Evolutionary conservation across 306 rosid species (phyloP).

Genomic region (Myrica gale): DNA sequence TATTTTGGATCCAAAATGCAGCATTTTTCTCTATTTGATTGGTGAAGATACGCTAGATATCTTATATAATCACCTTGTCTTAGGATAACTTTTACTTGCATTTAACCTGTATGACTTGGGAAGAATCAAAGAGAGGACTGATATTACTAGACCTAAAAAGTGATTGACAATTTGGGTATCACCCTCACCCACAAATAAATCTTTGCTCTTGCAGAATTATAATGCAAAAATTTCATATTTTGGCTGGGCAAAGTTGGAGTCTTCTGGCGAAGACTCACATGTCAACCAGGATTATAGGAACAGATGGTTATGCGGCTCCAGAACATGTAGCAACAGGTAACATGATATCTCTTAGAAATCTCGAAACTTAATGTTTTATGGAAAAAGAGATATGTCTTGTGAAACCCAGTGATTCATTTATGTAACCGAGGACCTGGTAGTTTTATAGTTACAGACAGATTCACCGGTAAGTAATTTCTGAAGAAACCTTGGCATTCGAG

Average conservation of each 20-base stretch:
- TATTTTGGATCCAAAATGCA: background rate
- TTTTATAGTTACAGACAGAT: too few relatives aligned
- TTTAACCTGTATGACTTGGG: too few relatives aligned
- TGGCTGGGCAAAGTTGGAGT: conserved; percentile 86
- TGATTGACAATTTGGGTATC: background rate
- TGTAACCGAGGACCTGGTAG: background rate
- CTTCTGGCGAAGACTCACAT: conserved; percentile 66
- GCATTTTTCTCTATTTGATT: background rate
- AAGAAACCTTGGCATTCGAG: background rate
- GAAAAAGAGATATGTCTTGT: background rate
- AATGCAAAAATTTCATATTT: conserved; percentile 84
- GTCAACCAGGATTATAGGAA: conserved; percentile 88
- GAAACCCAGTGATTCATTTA: too few relatives aligned
- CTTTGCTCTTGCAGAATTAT: conserved; percentile 47
- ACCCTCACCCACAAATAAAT: background rate
- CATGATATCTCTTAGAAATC: background rate
- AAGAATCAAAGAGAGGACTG: background rate
- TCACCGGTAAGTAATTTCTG: background rate
- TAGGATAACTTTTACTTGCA: background rate
- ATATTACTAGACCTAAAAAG: conserved; percentile 8
- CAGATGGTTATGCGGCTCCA: conserved; percentile 85
- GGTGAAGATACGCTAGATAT: background rate
- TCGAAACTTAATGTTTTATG: conserved; percentile 1
- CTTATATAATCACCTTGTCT: background rate
- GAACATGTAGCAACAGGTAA: conserved; percentile 86